A percentile compares a stretch with the other conserved stretches of the same genome.
Conservation (phyloP, 129 eudicot genomes). For the Gnaphalium uliginosum region DNA sequence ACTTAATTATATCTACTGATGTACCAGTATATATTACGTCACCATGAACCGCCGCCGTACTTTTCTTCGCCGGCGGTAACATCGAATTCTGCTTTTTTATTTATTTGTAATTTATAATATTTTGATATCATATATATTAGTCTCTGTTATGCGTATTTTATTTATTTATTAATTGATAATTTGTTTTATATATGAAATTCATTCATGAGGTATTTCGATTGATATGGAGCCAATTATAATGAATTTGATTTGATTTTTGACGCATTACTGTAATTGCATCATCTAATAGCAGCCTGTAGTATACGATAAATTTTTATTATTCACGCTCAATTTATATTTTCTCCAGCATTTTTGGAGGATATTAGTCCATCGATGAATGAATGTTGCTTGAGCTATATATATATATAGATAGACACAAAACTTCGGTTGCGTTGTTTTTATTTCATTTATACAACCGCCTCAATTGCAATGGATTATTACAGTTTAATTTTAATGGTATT, state of each 20-base stretch:
- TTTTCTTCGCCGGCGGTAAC: constrained; percentile 26
- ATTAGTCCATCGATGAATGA: neutral
- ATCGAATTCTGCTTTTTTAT: neutral
- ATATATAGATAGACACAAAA: too few relatives aligned
- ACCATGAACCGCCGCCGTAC: constrained; percentile 12
- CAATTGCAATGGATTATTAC: too few relatives aligned
- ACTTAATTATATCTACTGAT: constrained; percentile 11
- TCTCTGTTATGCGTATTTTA: neutral
- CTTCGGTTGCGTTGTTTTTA: too few relatives aligned
- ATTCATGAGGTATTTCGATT: neutral
- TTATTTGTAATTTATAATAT: neutral
- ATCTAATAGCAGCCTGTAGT: too few relatives aligned
- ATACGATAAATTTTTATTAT: too few relatives aligned
- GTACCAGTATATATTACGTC: neutral
- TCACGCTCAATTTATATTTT: too few relatives aligned
- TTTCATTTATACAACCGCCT: too few relatives aligned
- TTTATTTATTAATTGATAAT: neutral
- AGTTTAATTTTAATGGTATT: too few relatives aligned
- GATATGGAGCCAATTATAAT: neutral
- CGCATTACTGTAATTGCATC: too few relatives aligned
- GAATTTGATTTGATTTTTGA: neutral
- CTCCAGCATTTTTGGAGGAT: neutral
- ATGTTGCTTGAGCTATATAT: neutral
- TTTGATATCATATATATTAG: constrained; percentile 3
- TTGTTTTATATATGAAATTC: neutral